Conservation (phyloP, 1,284 basidiomycete genomes). For the Vanrija sp. region DNA sequence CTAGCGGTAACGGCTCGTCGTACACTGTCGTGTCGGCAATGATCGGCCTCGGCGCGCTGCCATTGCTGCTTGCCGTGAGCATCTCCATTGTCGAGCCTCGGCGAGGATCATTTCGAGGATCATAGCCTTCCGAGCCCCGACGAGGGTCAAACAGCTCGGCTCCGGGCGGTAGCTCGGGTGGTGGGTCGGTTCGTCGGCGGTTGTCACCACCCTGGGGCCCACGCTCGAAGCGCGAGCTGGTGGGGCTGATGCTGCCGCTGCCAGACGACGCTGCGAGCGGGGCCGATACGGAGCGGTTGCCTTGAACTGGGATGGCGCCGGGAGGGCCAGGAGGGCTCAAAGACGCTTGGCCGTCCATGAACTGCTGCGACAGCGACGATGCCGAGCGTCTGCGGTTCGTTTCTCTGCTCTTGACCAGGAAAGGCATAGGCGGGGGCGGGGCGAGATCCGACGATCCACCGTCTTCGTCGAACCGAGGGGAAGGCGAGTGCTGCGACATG, state of each 20-base stretch:
- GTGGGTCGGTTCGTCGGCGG: conserved; percentile 10
- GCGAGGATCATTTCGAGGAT: background rate
- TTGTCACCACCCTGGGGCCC: conserved; percentile 1
- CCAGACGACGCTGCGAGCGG: conserved; percentile 22
- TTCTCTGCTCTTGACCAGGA: conserved; percentile 59
- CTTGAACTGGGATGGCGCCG: background rate
- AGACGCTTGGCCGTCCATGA: conserved; percentile 12
- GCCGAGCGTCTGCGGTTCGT: conserved; percentile 32
- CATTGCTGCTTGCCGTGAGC: conserved; percentile 14
- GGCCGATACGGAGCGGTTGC: conserved; percentile 40
- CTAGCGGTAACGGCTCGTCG: conserved; percentile 12
- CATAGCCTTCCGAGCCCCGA: background rate
- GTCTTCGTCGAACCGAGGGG: conserved; percentile 6
- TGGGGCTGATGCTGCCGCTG: conserved; percentile 32
- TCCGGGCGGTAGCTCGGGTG: conserved; percentile 15
- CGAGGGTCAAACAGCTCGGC: conserved; percentile 6
- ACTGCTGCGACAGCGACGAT: conserved; percentile 24
- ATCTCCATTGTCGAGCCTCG: conserved; percentile 33
- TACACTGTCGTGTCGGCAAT: conserved; percentile 3
- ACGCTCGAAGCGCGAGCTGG: conserved; percentile 35
- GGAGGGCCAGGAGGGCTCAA: background rate
- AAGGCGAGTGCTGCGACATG: conserved; percentile 62
- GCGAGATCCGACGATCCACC: conserved; percentile 58
- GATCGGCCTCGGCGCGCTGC: background rate
- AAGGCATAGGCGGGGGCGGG: conserved; percentile 78